Conservation (phyloP, 306 rosid genomes). For the Quercus variabilis region DNA sequence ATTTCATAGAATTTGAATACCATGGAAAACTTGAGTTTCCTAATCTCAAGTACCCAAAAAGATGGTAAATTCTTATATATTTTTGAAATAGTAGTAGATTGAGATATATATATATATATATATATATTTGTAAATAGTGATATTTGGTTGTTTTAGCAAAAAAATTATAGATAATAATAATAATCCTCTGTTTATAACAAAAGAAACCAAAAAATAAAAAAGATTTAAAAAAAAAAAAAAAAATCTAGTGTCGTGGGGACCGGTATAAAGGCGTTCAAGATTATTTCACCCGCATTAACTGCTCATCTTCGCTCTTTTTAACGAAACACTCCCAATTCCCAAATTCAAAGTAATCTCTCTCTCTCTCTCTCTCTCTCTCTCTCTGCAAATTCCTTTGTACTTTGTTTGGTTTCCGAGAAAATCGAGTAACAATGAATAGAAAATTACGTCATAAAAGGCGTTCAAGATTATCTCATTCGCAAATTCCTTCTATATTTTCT, state of each 20-base stretch:
- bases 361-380: background rate
- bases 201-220: background rate
- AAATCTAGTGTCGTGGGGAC: background rate
- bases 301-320: background rate
- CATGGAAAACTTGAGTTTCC: too few species aligned
- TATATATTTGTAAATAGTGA: too few species aligned
- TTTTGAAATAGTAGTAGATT: too few species aligned
- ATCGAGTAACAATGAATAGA: background rate
- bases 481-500: background rate
- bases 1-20: too few species aligned
- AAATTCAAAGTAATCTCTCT: background rate
- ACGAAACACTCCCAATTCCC: background rate
- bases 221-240: background rate
- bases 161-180: too few species aligned
- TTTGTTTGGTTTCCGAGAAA: background rate
- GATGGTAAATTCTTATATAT: accelerated
- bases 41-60: too few species aligned
- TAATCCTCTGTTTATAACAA: background rate
- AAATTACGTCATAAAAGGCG: background rate
- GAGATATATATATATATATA: too few species aligned
- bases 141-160: too few species aligned
- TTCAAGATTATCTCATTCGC: background rate
- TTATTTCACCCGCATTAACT: background rate
- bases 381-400: background rate
- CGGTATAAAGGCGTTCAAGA: background rate